Conservation (phyloP, 2,329 filamentous ascomycete species). For the Ceratocystis harringtonii region DNA sequence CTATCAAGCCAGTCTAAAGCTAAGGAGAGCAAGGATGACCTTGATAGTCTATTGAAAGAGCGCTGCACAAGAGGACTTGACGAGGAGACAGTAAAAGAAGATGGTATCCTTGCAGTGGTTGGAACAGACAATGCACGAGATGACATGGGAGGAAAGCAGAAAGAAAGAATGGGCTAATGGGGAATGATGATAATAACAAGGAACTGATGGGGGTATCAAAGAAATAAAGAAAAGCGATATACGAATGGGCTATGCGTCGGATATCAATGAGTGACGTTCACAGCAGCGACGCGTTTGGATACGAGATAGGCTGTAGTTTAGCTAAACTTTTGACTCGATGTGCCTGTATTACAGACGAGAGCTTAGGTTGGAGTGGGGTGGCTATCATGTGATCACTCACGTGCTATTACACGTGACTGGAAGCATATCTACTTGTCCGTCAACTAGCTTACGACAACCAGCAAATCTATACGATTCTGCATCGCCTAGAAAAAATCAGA, state of each 20-base stretch:
- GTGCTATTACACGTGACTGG: background rate
- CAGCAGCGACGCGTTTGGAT: background rate
- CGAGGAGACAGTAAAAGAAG: constrained; percentile 52
- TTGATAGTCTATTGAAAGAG: constrained; percentile 53
- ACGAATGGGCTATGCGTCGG: background rate
- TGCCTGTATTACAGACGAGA: background rate
- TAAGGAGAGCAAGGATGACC: constrained; percentile 55
- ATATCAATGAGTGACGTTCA: background rate
- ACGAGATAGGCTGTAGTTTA: background rate
- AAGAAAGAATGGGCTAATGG: background rate
- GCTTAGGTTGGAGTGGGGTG: background rate
- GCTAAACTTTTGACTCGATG: background rate
- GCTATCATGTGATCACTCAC: background rate
- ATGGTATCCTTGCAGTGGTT: constrained; percentile 56
- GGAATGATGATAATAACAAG: background rate
- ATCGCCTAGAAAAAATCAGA: too few species aligned
- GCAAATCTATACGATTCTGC: too few species aligned
- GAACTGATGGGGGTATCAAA: background rate
- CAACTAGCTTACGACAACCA: too few species aligned
- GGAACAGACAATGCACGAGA: constrained; percentile 42
- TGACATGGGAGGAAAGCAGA: background rate
- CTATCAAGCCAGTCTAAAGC: constrained; percentile 65
- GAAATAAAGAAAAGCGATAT: background rate
- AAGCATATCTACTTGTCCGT: background rate
- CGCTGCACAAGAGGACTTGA: constrained; percentile 50